Evolutionary conservation across 2,329 filamentous ascomycete genomes (phyloP), one percentile per base, ranked within the genome.

Genomic region (Penicillium italicum): DNA sequence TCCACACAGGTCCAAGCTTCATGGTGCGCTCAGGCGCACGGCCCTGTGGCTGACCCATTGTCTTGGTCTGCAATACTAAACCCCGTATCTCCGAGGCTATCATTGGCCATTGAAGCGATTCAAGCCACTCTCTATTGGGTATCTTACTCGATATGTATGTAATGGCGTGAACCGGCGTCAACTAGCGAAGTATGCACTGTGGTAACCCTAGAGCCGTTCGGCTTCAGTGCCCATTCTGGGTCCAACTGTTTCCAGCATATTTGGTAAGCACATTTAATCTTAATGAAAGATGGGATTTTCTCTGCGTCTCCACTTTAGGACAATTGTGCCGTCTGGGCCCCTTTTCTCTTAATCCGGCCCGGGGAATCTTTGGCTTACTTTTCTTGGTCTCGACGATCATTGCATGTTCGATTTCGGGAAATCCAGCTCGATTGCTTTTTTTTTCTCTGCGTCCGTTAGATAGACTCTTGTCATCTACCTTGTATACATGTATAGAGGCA

Each of bases 11-110:
- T 36, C 49, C 49, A 45, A 51, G 49, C 49, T 51, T 50, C 30
- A 50, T 28, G 30, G 26, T 31, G 36, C n/a, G 31, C 33, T 33
- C 28, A 33, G 6, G 44, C 9, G 51, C 51, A 53, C 51, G 51
- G 51, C 20, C 51, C 44, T 36, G 36, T 34, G 30, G 51, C 51
- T 53, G 30, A 53, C 50, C 44, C 44, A 53, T 48, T 33, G 20
- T 31, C 50, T 40, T 38, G 33, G 34, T 33, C 26, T 22, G n/a
- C 28, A 44, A 41, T 34, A 20, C 14, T 11, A n/a, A n/a, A n/a
- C n/a, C n/a, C 22, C 40, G 22, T 37, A 20, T n/a, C 9, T 42
- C 47, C 37, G 8, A 18, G 10, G 16, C 9, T 49, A 41, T n/a
- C n/a, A n/a, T 45, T 45, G 36, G 26, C 28, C 14, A 24, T 22